Evolutionary conservation across 495 filamentous ascomycete genomes (phyloP).

Genomic region (Halenospora varia): DNA sequence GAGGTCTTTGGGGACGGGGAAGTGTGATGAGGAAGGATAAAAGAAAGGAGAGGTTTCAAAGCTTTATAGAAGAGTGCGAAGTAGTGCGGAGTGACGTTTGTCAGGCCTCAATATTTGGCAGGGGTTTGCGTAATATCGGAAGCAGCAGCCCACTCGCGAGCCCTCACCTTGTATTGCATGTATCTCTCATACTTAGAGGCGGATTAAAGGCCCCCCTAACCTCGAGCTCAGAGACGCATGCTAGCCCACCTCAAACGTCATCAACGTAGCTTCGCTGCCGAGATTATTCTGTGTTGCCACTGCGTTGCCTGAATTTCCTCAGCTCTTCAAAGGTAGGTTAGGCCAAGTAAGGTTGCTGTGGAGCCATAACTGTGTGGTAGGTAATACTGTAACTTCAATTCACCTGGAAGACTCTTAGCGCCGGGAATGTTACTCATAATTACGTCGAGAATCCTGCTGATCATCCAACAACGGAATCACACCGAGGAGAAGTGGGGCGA

Average conservation of each 20-base stretch:
- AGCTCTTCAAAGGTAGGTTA: conserved; percentile 1
- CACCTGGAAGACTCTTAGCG: not conserved
- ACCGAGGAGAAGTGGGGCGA: not conserved
- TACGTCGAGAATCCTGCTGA: not conserved
- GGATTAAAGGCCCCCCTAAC: not conserved
- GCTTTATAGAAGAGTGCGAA: not conserved
- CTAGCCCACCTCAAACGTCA: not conserved
- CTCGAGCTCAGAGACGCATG: not conserved
- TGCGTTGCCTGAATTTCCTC: conserved; percentile 4
- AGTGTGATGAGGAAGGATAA: not conserved
- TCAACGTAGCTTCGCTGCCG: not conserved
- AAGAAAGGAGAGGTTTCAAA: not conserved
- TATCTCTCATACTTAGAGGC: not conserved
- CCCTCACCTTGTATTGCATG: not conserved
- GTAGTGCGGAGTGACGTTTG: not conserved
- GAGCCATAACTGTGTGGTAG: not conserved
- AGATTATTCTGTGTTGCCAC: not conserved
- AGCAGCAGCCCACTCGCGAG: not conserved
- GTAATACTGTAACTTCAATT: not conserved
- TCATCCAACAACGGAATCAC: conserved; percentile 1
- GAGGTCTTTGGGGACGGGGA: not conserved
- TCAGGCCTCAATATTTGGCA: not conserved
- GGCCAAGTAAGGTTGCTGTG: not conserved
- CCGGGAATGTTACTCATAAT: conserved; percentile 2
- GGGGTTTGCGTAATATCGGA: not conserved